A percentile compares a stretch with the other conserved stretches of the same genome.
Conservation (phyloP, 2,329 filamentous ascomycete species). For the Karstenula rhodostoma region DNA sequence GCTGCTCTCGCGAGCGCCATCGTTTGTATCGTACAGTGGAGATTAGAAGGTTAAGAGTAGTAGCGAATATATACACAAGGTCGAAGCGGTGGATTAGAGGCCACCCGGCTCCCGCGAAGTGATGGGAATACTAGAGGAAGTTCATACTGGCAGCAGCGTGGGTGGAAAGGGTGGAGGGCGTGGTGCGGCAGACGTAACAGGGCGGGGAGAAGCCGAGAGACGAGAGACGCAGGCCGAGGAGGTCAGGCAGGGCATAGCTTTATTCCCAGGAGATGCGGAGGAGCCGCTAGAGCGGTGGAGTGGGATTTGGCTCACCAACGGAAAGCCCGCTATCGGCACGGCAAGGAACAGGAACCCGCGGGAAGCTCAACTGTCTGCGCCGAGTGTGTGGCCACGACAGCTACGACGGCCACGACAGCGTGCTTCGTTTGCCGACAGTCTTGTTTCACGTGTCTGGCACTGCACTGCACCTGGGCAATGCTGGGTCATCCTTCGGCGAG, state of each 20-base stretch:
- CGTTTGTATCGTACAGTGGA: constrained; percentile 10
- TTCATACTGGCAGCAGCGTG: constrained; percentile 24
- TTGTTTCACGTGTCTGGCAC: constrained; percentile 1
- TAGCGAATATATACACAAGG: constrained; percentile 16
- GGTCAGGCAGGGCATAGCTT: neutral
- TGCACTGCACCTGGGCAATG: neutral
- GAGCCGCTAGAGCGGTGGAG: constrained; percentile 5
- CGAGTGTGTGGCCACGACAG: constrained; percentile 3
- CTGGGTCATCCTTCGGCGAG: neutral
- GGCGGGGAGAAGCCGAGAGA: neutral
- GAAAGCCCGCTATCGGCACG: neutral
- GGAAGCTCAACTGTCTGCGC: neutral
- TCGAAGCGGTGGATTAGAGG: constrained; percentile 31
- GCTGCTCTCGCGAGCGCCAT: constrained; percentile 69
- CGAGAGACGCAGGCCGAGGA: constrained; percentile 8
- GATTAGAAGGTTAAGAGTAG: constrained; percentile 5
- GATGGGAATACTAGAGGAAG: constrained; percentile 30
- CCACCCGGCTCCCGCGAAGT: constrained; percentile 31
- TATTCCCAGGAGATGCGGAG: constrained; percentile 5
- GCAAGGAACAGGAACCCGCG: neutral
- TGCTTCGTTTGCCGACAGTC: neutral
- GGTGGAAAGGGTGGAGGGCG: constrained; percentile 3
- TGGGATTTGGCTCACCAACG: neutral
- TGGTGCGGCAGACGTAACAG: neutral
- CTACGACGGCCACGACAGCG: neutral